A percentile compares a stretch with the other conserved stretches of the same genome.
These are phyloP conservation scores for Cladophialophora immunda DNA, from an alignment of 2,329 filamentous ascomycete species.

Conservation along the genomic window DNA sequence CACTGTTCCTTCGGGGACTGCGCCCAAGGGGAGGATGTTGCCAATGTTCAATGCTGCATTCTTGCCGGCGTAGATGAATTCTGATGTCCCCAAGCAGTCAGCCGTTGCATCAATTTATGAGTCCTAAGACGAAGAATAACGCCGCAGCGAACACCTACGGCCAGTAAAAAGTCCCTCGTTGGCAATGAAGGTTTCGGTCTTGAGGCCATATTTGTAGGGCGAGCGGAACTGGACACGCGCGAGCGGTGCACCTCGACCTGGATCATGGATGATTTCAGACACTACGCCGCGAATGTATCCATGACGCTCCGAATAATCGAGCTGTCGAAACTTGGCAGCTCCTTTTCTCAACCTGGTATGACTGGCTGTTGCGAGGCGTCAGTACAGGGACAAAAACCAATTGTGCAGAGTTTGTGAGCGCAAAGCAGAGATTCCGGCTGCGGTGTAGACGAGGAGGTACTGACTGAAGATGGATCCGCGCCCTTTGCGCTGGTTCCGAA, in stretches of 20 bases:
- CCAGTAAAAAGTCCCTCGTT: conserved; percentile 99
- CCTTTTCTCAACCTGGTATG: conserved; percentile 94
- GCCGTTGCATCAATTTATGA: conserved; percentile 56
- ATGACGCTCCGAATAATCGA: conserved; percentile 97
- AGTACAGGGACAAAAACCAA: conserved; percentile 17
- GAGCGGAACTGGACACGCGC: conserved; percentile 97
- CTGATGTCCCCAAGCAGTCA: conserved; percentile 46
- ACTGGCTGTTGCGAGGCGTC: conserved; percentile 64
- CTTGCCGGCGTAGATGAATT: conserved; percentile 99
- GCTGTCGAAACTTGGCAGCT: conserved; percentile 91
- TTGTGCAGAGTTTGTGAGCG: background rate
- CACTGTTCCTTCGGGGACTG: conserved; percentile 98
- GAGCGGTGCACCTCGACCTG: conserved; percentile 96
- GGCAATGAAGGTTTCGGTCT: conserved; percentile 99
- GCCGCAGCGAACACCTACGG: background rate
- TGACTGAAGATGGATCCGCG: conserved; percentile 79
- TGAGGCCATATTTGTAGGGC: conserved; percentile 97
- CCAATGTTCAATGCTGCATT: conserved; percentile 95
- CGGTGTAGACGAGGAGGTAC: background rate
- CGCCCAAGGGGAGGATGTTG: conserved; percentile 93
- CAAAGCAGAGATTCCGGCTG: background rate
- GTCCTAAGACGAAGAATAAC: background rate
- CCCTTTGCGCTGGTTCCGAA: conserved; percentile 80
- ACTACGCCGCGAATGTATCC: conserved; percentile 97
- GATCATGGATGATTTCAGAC: conserved; percentile 99